phyloP scores from a whole-genome alignment of 1,284 basidiomycete genomes.

The Fomitopsis pinicola region DNA sequence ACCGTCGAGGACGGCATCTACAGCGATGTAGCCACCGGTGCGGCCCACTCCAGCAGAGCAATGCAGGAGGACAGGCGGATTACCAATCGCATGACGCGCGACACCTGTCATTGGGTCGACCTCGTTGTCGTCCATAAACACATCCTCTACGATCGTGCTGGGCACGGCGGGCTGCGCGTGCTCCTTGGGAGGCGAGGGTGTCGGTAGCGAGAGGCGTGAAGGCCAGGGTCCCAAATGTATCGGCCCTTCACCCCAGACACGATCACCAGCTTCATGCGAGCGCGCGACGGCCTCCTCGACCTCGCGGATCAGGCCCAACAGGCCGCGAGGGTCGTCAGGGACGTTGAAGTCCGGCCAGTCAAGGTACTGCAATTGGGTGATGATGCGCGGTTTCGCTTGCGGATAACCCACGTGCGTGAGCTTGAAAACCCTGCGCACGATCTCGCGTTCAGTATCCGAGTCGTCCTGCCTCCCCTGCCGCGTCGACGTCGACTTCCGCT shows the following conservation, averaged over 20 bases:
- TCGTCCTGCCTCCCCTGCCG: slow-evolving; percentile 12
- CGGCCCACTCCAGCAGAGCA: slow-evolving; percentile 91
- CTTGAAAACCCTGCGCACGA: slow-evolving; percentile 69
- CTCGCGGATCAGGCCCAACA: slow-evolving; percentile 66
- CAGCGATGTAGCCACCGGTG: slow-evolving; percentile 88
- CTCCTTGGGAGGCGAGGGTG: not conserved
- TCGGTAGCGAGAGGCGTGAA: not conserved
- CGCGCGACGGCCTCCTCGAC: slow-evolving; percentile 58
- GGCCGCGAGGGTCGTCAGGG: slow-evolving; percentile 72
- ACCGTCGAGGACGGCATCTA: slow-evolving; percentile 83
- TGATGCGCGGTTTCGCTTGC: slow-evolving; percentile 48
- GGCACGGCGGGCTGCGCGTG: not conserved
- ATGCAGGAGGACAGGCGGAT: slow-evolving; percentile 62
- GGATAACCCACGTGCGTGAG: slow-evolving; percentile 62
- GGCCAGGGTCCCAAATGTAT: slow-evolving; percentile 9
- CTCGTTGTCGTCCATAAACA: slow-evolving; percentile 12
- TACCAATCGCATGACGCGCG: slow-evolving; percentile 41
- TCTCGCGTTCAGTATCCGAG: slow-evolving; percentile 24
- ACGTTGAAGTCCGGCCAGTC: slow-evolving; percentile 96
- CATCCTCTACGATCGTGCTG: slow-evolving; percentile 8
- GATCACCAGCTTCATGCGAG: slow-evolving; percentile 38
- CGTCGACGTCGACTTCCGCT: slow-evolving; percentile 8
- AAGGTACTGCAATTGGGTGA: slow-evolving; percentile 85
- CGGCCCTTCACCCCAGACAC: slow-evolving; percentile 32
- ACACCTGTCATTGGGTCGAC: slow-evolving; percentile 49